Percentiles rank a stretch among this genome's conserved stretches.
phyloP scores from a whole-genome alignment of 1,284 basidiomycete species.

The Agaricales sp. region DNA sequence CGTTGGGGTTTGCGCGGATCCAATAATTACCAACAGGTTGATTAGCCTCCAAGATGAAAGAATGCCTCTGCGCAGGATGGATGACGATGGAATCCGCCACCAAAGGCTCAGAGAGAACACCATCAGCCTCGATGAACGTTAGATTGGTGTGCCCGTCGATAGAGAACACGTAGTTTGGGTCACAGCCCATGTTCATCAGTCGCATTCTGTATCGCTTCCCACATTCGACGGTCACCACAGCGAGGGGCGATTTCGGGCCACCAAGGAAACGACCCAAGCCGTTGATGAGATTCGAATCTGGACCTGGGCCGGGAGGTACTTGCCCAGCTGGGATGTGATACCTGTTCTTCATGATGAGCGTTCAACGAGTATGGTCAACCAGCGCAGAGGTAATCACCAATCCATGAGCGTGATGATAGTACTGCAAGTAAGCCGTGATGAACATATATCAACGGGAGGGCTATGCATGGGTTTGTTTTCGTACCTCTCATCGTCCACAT shows the following conservation, averaged over 20 bases:
- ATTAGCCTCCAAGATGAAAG: conserved; percentile 21
- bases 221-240: conserved; percentile 14
- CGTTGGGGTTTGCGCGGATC: conserved; percentile 19
- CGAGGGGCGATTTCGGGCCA: conserved; percentile 3
- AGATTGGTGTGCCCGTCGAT: conserved; percentile 24
- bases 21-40: conserved; percentile 29
- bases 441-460: neutral
- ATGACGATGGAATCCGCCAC: conserved; percentile 31
- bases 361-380: too few species aligned
- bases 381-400: conserved; percentile 4
- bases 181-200: conserved; percentile 17
- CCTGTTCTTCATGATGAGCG: neutral
- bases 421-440: neutral
- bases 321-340: neutral
- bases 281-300: conserved; percentile 1
- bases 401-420: conserved; percentile 9
- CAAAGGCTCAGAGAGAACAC: conserved; percentile 27
- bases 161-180: conserved; percentile 19
- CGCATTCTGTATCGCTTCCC: conserved; percentile 24
- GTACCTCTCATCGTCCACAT: conserved; percentile 7
- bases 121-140: conserved; percentile 44
- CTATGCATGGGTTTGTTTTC: neutral
- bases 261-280: neutral
- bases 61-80: conserved; percentile 18
- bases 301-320: neutral